Evolutionary conservation across 371 early-diverging fungal genomes (phyloP), one percentile per base, ranked within the genome.

Genomic region (Phascolomyces articulosus): DNA sequence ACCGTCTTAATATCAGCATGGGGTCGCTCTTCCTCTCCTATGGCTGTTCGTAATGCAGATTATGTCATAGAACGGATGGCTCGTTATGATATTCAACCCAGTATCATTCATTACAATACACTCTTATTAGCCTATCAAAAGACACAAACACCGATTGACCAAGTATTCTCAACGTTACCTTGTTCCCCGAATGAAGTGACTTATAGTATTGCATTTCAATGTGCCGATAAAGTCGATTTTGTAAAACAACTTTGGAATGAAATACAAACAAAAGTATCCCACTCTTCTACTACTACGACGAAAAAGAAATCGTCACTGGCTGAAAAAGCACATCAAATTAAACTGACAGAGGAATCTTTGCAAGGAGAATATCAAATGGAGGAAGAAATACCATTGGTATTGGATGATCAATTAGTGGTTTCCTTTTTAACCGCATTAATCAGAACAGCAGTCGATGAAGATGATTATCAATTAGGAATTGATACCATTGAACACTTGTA

Each of bases 61-160:
- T 57, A 61, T 31, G 65, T 67, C 67, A 24, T 77, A 1, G 55
- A 61, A 21, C 55, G 60, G 6, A 73, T 77, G 63, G 40, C 61
- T 6, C 57, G 64, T 23, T 77, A 65, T 31, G 40, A 60, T 28
- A 28, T 73, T 3, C 34, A 63, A 41, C 72, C 75, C 0, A 67
- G 63, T 11, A 38, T 65, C 15, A 55, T 70, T 26, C 78, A 78
- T 24, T 58, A 74, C 57, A 78, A 74, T 24, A 66, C 65, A n/a
- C 47, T 78, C 11, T 44, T 78, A 41, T 47, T 38, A 51, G 73
- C 75, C 0, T 78, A 74, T 40, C 40, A 58, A 62, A 20, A 38
- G 21, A 1, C 49, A 58, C 6, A 62, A 54, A 9, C 59, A 53
- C 38, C 65, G 6, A 56, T 54, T 59, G 31, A 66, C 63, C 27